Evolutionary conservation across 1,284 basidiomycete species (phyloP), one percentile per base, ranked within the genome.

Genomic region (Mycena citricolor): DNA sequence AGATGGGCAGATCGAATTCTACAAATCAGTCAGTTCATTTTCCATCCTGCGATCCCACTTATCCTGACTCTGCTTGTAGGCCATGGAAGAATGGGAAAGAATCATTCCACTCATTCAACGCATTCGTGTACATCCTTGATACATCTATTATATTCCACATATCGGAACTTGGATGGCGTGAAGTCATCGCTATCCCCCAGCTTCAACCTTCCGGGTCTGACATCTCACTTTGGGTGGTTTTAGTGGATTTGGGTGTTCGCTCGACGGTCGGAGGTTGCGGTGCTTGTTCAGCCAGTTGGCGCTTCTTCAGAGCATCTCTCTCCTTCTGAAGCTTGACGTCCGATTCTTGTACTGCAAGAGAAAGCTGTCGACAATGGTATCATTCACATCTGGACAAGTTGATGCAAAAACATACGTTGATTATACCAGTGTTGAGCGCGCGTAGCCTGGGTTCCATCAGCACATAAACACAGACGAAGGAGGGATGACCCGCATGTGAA

Each of bases 1-100:
- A 8, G 90, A 97, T 54, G 94, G 94, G 2, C 88, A 99, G 64
- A 92, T 98, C 52, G 90, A 93, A 60, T 91, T 97, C 67, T 92
- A 95, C 62, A 86, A 88, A 66, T 77, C 86, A 55, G 89, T 89
- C 62, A 44, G 79, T 69, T 14, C 33, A 26, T 19, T 16, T 43
- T 46, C n/a, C 30, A 19, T 21, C 4, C n/a, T 31, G 35, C 38
- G 32, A 4, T 23, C 19, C 12, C 16, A 23, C 32, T 39, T 17
- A 30, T 21, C 36, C 30, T 52, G 26, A 55, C 51, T 30, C 24
- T 35, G 10, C 43, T 48, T 43, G 19, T 52, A 89, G 84, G 78
- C 85, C 47, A 88, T 94, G 86, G 90, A 94, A 56, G 91, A 94
- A 64, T 94, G 90, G 90, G 91, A 94, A 42, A 73, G 86, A 65